Conservation (phyloP, 202 grass and related monocot genomes). For the Eragrostis tef region DNA sequence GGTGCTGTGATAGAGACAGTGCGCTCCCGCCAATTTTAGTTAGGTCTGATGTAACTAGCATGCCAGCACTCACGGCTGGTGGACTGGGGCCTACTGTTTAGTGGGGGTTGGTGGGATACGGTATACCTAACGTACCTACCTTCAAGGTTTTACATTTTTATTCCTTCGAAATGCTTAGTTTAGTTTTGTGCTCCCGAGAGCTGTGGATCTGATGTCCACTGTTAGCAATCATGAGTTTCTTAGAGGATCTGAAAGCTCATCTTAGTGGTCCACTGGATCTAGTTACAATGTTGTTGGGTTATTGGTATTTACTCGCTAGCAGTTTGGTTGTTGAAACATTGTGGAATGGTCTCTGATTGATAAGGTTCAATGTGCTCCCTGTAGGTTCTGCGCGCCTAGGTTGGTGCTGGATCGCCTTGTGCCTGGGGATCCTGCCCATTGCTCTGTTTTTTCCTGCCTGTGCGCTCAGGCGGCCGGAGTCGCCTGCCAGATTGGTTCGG, state of each 20-base stretch:
- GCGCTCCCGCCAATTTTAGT: conserved; percentile 41
- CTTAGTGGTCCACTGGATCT: not conserved
- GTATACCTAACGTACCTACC: conserved; percentile 26
- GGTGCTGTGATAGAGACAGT: conserved; percentile 38
- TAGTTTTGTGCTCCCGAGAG: not conserved
- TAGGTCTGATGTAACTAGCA: conserved; percentile 24
- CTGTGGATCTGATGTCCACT: conserved; percentile 23
- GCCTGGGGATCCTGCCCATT: not conserved
- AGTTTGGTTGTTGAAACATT: not conserved
- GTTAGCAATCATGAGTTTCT: not conserved
- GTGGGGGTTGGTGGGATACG: conserved; percentile 18
- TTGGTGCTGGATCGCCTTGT: not conserved
- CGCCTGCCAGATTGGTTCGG: not conserved
- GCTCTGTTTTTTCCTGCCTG: not conserved
- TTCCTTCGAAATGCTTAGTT: not conserved
- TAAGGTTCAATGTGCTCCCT: not conserved
- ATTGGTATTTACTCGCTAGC: not conserved
- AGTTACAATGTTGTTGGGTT: not conserved
- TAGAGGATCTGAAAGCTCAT: not conserved
- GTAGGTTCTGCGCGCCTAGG: not conserved
- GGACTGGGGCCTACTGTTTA: conserved; percentile 1
- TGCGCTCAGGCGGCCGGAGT: not conserved
- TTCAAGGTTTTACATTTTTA: not conserved
- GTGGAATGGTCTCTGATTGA: not conserved
- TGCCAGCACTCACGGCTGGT: conserved; percentile 21